Evolutionary conservation across 2,329 filamentous ascomycete genomes (phyloP).

Genomic region (Fusarium sp.): DNA sequence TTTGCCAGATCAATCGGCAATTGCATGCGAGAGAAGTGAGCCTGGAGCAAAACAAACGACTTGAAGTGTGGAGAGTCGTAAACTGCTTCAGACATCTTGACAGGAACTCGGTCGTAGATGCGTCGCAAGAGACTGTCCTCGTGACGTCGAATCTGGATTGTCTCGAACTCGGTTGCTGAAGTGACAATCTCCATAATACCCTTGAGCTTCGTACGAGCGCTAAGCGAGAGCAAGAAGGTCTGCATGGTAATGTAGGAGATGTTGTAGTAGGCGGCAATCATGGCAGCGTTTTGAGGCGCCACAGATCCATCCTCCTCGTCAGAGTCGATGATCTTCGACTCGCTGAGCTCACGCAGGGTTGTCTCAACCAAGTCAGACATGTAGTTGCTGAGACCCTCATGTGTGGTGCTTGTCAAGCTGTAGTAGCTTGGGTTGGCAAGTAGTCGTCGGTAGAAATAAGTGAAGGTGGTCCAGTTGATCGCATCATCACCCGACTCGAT

Average conservation of each 20-base stretch:
- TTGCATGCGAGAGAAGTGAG: conserved; percentile 98
- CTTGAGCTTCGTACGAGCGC: conserved; percentile 92
- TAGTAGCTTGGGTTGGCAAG: conserved; percentile 98
- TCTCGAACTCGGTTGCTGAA: conserved; percentile 95
- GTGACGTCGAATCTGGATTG: conserved; percentile 93
- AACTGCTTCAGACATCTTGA: conserved; percentile 90
- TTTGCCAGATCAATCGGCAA: conserved; percentile 95
- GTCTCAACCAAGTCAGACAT: conserved; percentile 95
- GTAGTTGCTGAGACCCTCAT: conserved; percentile 94
- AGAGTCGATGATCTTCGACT: conserved; percentile 95
- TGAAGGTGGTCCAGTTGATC: conserved; percentile 98
- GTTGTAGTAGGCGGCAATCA: conserved; percentile 99
- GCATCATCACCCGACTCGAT: conserved; percentile 96
- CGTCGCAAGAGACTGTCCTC: conserved; percentile 89
- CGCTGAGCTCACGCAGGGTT: conserved; percentile 89
- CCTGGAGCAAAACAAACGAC: conserved; percentile 95
- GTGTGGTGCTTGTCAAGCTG: conserved; percentile 86
- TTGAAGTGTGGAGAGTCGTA: conserved; percentile 99
- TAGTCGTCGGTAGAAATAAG: conserved; percentile 96
- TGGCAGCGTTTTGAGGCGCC: conserved; percentile 91
- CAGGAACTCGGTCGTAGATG: conserved; percentile 94
- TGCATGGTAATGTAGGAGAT: conserved; percentile 99
- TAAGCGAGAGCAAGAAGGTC: conserved; percentile 94
- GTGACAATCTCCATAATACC: conserved; percentile 97
- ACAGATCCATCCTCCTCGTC: conserved; percentile 95